These are phyloP conservation scores for Stipa capillata DNA, from an alignment of 176 grass and related monocot genomes.

Conservation along the genomic window DNA sequence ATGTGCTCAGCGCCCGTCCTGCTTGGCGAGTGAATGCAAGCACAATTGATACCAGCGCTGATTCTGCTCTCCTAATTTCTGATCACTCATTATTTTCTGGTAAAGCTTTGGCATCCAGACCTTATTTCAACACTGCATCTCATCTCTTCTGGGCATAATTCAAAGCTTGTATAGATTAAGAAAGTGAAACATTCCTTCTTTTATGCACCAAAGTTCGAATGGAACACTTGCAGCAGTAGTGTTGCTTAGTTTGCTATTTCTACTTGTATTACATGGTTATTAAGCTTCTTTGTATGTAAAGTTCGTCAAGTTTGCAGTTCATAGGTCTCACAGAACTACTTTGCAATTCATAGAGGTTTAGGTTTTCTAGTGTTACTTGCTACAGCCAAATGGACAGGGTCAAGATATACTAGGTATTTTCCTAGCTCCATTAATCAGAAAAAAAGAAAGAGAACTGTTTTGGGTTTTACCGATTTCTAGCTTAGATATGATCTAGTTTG, in stretches of 20 bases:
- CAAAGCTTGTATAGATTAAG: not conserved
- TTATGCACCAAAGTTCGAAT: not conserved
- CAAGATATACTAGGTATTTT: not conserved
- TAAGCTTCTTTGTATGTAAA: not conserved
- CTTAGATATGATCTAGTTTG: not conserved
- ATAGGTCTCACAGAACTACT: not conserved
- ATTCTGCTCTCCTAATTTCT: slow-evolving; percentile 71
- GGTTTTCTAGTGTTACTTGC: not conserved
- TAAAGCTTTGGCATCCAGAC: slow-evolving; percentile 17
- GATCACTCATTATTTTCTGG: slow-evolving; percentile 79
- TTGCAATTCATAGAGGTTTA: not conserved
- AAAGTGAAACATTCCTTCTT: not conserved
- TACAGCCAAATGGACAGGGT: not conserved
- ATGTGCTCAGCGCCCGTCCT: slow-evolving; percentile 49
- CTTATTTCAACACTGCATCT: not conserved
- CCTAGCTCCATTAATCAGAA: not conserved
- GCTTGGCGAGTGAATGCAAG: slow-evolving; percentile 62
- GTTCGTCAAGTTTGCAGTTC: not conserved
- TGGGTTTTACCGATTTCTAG: not conserved
- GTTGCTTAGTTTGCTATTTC: not conserved
- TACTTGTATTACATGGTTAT: not conserved
- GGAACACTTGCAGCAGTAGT: not conserved
- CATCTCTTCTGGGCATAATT: not conserved
- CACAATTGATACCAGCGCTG: slow-evolving; percentile 44
- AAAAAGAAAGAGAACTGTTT: not conserved